Evolutionary conservation across 257 asterid species (phyloP), one percentile per base, ranked within the genome.

Genomic region (Leonotis leonurus): DNA sequence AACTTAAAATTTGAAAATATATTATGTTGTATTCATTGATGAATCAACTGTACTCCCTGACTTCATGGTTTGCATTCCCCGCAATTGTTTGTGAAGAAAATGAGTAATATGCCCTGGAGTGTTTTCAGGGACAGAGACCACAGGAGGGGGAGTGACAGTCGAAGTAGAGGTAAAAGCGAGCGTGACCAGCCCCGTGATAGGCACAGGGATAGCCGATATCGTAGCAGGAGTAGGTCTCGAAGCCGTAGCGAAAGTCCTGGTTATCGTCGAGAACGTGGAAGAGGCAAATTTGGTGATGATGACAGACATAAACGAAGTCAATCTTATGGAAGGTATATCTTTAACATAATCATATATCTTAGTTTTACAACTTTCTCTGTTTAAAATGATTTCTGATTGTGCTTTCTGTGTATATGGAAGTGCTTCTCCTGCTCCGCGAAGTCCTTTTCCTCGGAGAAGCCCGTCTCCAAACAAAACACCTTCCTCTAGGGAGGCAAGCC

Each of bases 161-260:
- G 94, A 72, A 85, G 95, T 56, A 77, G 86, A 70, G 94, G 75
- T 43, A 80, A 83, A 70, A 77, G 77, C 65, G 90, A 88, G 6
- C 89, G 91, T 41, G 91, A 83, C 37, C 71, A 80, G 22, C 76
- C 57, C 32, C 86, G 92, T 43, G 88, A 85, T 33, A 80, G 80
- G 75, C 87, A 83, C 61, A 78, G 76, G 67, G 90, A 80, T 39
- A 39, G 14, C 18, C 49, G 49, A 53, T 90, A 75, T 12, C 73
- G 88, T 2, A 71, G 79, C 69, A 78, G 70, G 71, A 84, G 85
- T 63, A 62, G 78, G 69, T 67, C 77, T 18, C 76, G 83, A 40
- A 89, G 97, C 75, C 84, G 71, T 41, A 86, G 95, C 70, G 64
- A 6, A 10, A 87, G 90, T 71, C 91, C 95, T 53, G 86, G 75